Percentiles rank a stretch among this genome's conserved stretches.
phyloP scores from a whole-genome alignment of 1,284 basidiomycete genomes.

The Lignosus rhinocerotis region DNA sequence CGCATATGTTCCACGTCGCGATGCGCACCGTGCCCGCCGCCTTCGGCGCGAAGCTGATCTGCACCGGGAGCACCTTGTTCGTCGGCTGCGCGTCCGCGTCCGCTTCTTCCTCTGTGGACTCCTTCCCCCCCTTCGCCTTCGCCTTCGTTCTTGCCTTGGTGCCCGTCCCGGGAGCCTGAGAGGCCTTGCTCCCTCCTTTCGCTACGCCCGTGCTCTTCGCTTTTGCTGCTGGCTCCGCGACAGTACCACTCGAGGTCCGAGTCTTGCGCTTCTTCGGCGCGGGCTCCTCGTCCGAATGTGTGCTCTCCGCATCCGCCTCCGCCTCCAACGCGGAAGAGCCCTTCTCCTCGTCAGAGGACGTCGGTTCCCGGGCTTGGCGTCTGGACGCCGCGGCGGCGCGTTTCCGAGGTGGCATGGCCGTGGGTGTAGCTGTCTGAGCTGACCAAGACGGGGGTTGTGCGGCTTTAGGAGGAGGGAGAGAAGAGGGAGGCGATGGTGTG shows the following conservation, averaged over 20 bases:
- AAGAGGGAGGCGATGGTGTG: background rate
- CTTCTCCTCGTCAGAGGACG: constrained; percentile 4
- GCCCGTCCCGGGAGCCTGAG: constrained; percentile 10
- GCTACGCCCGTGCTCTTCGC: constrained; percentile 12
- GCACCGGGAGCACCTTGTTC: constrained; percentile 71
- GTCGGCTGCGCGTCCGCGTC: constrained; percentile 53
- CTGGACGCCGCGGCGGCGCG: constrained; percentile 28
- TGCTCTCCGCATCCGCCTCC: constrained; percentile 5
- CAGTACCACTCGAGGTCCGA: too few relatives aligned
- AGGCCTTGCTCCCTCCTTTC: background rate
- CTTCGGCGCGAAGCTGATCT: constrained; percentile 59
- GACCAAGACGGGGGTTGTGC: too few relatives aligned
- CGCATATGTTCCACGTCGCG: constrained; percentile 75
- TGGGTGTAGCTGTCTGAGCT: too few relatives aligned
- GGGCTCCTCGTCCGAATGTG: constrained; percentile 5
- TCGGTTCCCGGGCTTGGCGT: constrained; percentile 23
- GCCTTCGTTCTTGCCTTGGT: constrained; percentile 17
- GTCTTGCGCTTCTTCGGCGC: constrained; percentile 22
- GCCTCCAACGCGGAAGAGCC: background rate
- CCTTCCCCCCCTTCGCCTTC: constrained; percentile 23
- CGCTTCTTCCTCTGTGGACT: background rate
- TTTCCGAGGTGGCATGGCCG: constrained; percentile 37
- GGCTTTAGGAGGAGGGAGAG: background rate
- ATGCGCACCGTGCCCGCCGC: constrained; percentile 53
- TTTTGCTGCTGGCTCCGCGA: too few relatives aligned